phyloP scores from a whole-genome alignment of 257 asterid species.

The Henckelia pumila region DNA sequence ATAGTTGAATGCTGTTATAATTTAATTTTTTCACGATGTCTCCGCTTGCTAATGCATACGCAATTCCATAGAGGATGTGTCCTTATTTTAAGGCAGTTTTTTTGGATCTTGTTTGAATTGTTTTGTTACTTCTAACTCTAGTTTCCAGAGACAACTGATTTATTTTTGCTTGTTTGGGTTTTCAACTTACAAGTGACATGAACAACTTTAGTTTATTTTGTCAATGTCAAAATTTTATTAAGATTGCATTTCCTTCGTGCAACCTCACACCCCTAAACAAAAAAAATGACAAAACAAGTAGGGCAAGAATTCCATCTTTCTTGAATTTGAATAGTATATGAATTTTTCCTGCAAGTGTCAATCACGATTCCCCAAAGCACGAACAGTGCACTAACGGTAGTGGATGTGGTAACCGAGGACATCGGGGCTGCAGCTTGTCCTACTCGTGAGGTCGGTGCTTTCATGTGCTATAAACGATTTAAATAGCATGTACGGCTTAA shows the following conservation, averaged over 20 bases:
- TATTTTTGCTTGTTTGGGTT: conserved; percentile 18
- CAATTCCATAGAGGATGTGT: conserved; percentile 16
- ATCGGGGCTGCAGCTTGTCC: conserved; percentile 25
- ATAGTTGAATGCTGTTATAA: neutral
- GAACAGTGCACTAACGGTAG: conserved; percentile 66
- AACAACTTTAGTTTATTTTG: neutral
- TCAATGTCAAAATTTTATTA: conserved; percentile 8
- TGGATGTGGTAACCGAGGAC: conserved; percentile 26
- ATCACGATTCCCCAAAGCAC: conserved; percentile 47
- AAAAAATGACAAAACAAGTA: neutral
- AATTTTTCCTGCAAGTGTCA: conserved; percentile 43
- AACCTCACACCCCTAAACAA: neutral
- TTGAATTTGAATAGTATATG: conserved; percentile 9
- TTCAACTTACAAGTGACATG: conserved; percentile 12
- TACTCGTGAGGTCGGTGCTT: conserved; percentile 44
- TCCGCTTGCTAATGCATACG: neutral
- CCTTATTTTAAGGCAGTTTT: conserved; percentile 4
- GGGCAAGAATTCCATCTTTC: conserved; percentile 5
- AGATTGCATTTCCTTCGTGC: conserved; percentile 15
- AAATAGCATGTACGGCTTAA: neutral
- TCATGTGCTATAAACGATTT: conserved; percentile 3
- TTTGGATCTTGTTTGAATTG: conserved; percentile 17
- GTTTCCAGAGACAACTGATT: neutral
- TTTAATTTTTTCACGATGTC: conserved; percentile 3
- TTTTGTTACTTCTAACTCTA: conserved; percentile 8